phyloP scores from a whole-genome alignment of 805 yeast species.

The Maudiozyma turicensis region DNA sequence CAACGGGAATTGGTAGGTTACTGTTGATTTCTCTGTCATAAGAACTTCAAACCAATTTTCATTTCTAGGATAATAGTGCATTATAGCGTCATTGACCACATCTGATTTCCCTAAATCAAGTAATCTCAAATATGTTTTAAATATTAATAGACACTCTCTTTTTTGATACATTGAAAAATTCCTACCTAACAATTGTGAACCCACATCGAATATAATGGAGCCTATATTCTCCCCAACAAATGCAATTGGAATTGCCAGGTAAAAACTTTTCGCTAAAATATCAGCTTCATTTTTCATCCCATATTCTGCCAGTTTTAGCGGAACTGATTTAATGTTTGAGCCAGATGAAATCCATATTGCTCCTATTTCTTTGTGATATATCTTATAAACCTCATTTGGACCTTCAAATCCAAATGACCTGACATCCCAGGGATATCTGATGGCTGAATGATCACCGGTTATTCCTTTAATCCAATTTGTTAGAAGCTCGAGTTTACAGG shows the following conservation, averaged over 20 bases:
- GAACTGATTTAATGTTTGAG: conserved; percentile 3
- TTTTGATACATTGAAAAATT: conserved; percentile 1
- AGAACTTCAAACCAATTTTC: conserved; percentile 3
- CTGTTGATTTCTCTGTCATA: background rate
- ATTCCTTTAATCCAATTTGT: conserved; percentile 10
- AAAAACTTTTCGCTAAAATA: conserved; percentile 9
- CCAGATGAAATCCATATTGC: conserved; percentile 15
- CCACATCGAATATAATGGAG: conserved; percentile 6
- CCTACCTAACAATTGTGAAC: conserved; percentile 7
- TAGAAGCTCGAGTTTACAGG: conserved; percentile 18
- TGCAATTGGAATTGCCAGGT: conserved; percentile 14
- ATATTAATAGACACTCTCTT: conserved; percentile 1
- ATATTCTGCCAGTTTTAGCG: conserved; percentile 4
- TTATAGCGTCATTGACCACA: conserved; percentile 5
- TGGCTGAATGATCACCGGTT: background rate
- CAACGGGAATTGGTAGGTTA: conserved; percentile 13
- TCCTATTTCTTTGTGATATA: conserved; percentile 12
- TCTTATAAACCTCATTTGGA: conserved; percentile 7
- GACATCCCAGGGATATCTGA: conserved; percentile 10
- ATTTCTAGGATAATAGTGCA: conserved; percentile 1
- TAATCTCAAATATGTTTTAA: conserved; percentile 10
- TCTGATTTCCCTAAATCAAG: conserved; percentile 12
- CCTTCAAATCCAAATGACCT: conserved; percentile 14
- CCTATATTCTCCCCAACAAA: conserved; percentile 8
- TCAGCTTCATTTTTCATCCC: conserved; percentile 6